A percentile compares a stretch with the other conserved stretches of the same genome.
These are phyloP conservation scores for Russula emetica DNA, from an alignment of 768 basidiomycete genomes.

Conservation along the genomic window DNA sequence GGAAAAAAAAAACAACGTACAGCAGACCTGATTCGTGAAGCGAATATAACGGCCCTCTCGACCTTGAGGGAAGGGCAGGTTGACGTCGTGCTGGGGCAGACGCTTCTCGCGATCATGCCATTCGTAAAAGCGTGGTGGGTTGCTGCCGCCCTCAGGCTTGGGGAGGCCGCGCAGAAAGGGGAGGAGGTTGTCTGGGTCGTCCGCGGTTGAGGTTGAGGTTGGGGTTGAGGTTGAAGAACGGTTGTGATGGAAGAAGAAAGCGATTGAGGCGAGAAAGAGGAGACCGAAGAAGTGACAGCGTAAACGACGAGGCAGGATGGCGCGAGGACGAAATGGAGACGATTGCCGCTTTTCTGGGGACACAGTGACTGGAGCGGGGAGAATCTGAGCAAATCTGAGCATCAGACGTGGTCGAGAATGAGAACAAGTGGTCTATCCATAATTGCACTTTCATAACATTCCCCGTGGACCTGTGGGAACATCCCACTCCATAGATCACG, in stretches of 20 bases:
- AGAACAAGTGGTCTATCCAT: not conserved
- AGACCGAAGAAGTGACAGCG: not conserved
- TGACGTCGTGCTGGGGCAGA: slow-evolving; percentile 20
- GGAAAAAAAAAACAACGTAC: not conserved
- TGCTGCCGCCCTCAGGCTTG: not conserved
- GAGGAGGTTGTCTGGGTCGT: not conserved
- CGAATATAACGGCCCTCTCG: slow-evolving; percentile 22
- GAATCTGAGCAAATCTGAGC: not conserved
- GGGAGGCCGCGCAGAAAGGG: not conserved
- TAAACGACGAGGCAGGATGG: not conserved
- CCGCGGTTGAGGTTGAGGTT: not conserved
- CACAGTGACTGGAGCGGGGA: not conserved
- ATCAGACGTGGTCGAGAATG: not conserved
- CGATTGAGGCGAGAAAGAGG: not conserved
- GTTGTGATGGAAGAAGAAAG: not conserved
- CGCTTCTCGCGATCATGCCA: slow-evolving; percentile 15
- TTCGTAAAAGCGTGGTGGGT: slow-evolving; percentile 15
- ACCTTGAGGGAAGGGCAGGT: slow-evolving; percentile 23
- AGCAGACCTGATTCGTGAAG: slow-evolving; percentile 19
- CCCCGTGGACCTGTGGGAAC: too few species aligned
- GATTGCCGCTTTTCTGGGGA: not conserved
- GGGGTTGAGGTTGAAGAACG: not conserved
- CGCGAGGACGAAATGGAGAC: not conserved
- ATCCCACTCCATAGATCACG: too few species aligned
- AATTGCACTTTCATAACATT: not conserved